These are phyloP conservation scores for Juglanconis juglandina DNA, from an alignment of 2,329 filamentous ascomycete genomes.

Conservation along the genomic window DNA sequence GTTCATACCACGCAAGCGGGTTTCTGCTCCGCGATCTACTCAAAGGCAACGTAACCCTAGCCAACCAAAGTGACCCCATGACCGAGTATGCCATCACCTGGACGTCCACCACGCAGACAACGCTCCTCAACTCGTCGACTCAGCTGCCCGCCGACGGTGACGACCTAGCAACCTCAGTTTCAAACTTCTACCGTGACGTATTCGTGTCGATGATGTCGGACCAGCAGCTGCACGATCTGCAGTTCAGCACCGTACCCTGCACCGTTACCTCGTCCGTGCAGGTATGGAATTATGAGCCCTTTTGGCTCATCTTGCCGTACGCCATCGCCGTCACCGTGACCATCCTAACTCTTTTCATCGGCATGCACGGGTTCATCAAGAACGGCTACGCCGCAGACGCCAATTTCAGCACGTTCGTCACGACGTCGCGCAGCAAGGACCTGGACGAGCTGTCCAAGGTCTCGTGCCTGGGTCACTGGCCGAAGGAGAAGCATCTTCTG, in stretches of 20 bases:
- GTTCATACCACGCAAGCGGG: constrained; percentile 16
- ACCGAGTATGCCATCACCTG: constrained; percentile 9
- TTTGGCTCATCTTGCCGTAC: constrained; percentile 18
- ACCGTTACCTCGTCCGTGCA: constrained; percentile 2
- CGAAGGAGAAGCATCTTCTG: constrained; percentile 9
- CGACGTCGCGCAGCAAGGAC: constrained; percentile 14
- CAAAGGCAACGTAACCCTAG: constrained; percentile 14
- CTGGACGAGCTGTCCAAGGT: constrained; percentile 11
- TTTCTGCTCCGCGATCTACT: constrained; percentile 15
- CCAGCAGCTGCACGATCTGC: constrained; percentile 9
- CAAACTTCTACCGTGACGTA: constrained; percentile 8
- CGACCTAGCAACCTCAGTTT: constrained; percentile 7
- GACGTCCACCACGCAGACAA: constrained; percentile 4
- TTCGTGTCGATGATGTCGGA: constrained; percentile 18
- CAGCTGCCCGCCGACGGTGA: constrained; percentile 4
- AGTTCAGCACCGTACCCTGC: not conserved
- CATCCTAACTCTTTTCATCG: constrained; percentile 9
- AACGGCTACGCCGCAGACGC: constrained; percentile 16
- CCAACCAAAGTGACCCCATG: constrained; percentile 1
- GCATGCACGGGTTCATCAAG: constrained; percentile 11
- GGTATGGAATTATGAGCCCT: constrained; percentile 19
- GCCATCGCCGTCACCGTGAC: constrained; percentile 15
- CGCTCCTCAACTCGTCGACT: constrained; percentile 7
- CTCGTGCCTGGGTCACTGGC: constrained; percentile 16
- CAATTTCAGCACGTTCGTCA: constrained; percentile 14